Evolutionary conservation across 2,329 filamentous ascomycete genomes (phyloP), one percentile per base, ranked within the genome.

Genomic region (Diplodia seriata): DNA sequence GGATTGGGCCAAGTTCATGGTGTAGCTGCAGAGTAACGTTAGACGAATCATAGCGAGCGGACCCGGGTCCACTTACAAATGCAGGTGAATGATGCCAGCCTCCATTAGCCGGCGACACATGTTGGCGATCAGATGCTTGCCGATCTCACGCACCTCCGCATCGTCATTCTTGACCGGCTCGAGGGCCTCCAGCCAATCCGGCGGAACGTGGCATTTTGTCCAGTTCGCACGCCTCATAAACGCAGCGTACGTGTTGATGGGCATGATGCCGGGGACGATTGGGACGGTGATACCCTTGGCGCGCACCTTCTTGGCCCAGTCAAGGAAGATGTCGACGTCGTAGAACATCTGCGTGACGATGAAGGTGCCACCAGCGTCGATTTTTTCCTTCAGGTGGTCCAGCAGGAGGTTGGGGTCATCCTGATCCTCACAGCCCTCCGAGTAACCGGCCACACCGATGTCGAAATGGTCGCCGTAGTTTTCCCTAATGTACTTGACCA

Each of bases 281-380:
- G 92, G 92, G 38, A 95, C 84, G 31, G 83, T 89, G 76, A 99
- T 94, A 57, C 95, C 95, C 75, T 88, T 89, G 64, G 90, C 92
- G 61, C 94, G 90, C 69, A 94, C 93, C 77, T 92, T 95, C 72
- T 87, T 84, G 47, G 96, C 91, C 95, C 95, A 99, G 65, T 89
- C 87, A 66, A 98, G 81, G 81, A 99, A 99, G 77, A 95, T 94
- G 75, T 99, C 94, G 61, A 89, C 94, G 76, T 99, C 94, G 83
- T 99, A 99, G 82, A 98, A 98, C 95, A 99, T 99, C 82, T 99
- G 95, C 0, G 95, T 98, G 66, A 99, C 92, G 71, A 99, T 91
- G 78, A 98, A 99, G 7, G 91, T 90, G 70, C 91, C 94, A 63
- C 95, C 95, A 69, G 92, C 92, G 77, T 99, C 95, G 40, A 98